Percentiles rank a stretch among this genome's conserved stretches.
Conservation (phyloP, 441 rosid genomes). For the Raphanus hybrid region DNA sequence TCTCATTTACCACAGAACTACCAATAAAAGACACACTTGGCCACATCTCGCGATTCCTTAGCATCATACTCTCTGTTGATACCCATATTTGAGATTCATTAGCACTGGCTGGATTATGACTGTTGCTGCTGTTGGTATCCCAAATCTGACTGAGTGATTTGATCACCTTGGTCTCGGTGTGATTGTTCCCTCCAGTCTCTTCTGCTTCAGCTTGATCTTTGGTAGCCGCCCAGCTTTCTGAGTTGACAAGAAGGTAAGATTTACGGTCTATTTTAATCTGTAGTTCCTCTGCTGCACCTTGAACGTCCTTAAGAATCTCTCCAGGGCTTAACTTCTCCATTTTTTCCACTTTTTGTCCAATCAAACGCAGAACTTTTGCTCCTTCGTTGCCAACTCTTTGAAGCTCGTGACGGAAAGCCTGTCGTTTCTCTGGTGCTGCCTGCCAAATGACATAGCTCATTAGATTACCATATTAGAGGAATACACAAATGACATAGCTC, state of each 20-base stretch:
- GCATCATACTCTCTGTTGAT: slow-evolving; percentile 38
- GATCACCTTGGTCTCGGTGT: slow-evolving; percentile 48
- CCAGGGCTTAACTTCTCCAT: slow-evolving; percentile 63
- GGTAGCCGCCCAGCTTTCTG: slow-evolving; percentile 60
- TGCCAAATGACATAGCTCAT: slow-evolving; percentile 30
- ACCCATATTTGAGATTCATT: slow-evolving; percentile 36
- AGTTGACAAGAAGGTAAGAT: slow-evolving; percentile 64
- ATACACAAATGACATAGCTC: too few species aligned
- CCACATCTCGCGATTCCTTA: slow-evolving; percentile 51
- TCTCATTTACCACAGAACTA: slow-evolving; percentile 37
- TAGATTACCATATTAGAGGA: background rate
- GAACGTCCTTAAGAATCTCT: slow-evolving; percentile 60
- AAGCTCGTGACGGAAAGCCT: slow-evolving; percentile 57
- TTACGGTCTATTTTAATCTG: slow-evolving; percentile 69
- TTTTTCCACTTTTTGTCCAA: slow-evolving; percentile 63
- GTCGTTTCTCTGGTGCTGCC: slow-evolving; percentile 77
- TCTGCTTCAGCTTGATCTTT: slow-evolving; percentile 11
- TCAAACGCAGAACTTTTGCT: slow-evolving; percentile 65
- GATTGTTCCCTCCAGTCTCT: slow-evolving; percentile 48
- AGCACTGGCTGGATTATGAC: slow-evolving; percentile 28
- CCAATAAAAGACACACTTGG: slow-evolving; percentile 52
- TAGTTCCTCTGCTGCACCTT: slow-evolving; percentile 65
- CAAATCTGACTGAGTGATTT: slow-evolving; percentile 53
- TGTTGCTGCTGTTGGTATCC: slow-evolving; percentile 33
- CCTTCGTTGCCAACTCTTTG: slow-evolving; percentile 74